These are phyloP conservation scores for Flaveria robusta DNA, from an alignment of 129 eudicot species.

Conservation along the genomic window DNA sequence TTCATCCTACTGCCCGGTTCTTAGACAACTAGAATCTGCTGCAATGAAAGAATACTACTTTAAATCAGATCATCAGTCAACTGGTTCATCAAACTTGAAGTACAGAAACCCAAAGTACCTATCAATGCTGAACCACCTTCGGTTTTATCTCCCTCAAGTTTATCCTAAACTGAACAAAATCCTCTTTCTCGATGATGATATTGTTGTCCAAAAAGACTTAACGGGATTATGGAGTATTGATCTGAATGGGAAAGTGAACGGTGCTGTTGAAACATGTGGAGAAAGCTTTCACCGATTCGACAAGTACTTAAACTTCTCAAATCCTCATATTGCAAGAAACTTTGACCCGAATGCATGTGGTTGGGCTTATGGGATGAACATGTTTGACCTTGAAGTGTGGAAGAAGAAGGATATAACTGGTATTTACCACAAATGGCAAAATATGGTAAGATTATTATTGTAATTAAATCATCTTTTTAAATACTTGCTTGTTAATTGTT, in stretches of 20 bases:
- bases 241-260: slow-evolving; percentile 87
- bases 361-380: slow-evolving; percentile 99
- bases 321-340: slow-evolving; percentile 87
- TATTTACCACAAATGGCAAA: slow-evolving; percentile 98
- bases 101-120: slow-evolving; percentile 95
- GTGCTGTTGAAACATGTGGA: slow-evolving; percentile 97
- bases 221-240: slow-evolving; percentile 85
- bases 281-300: slow-evolving; percentile 98
- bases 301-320: slow-evolving; percentile 93
- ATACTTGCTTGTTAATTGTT: neutral
- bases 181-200: slow-evolving; percentile 90
- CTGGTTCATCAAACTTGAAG: slow-evolving; percentile 78
- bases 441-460: slow-evolving; percentile 50
- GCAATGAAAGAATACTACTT: slow-evolving; percentile 97
- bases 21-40: slow-evolving; percentile 84
- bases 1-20: slow-evolving; percentile 91
- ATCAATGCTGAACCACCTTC: slow-evolving; percentile 89
- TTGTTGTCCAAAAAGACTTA: slow-evolving; percentile 95
- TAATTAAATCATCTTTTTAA: neutral
- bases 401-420: slow-evolving; percentile 97
- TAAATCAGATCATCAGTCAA: slow-evolving; percentile 82
- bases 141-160: slow-evolving; percentile 94
- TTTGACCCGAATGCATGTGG: slow-evolving; percentile 98
- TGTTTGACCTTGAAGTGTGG: slow-evolving; percentile 95
- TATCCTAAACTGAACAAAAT: slow-evolving; percentile 87